A percentile compares a stretch with the other conserved stretches of the same genome.
These are phyloP conservation scores for Aspergillus aculeatinus DNA, from an alignment of 2,329 filamentous ascomycete genomes.

Conservation along the genomic window DNA sequence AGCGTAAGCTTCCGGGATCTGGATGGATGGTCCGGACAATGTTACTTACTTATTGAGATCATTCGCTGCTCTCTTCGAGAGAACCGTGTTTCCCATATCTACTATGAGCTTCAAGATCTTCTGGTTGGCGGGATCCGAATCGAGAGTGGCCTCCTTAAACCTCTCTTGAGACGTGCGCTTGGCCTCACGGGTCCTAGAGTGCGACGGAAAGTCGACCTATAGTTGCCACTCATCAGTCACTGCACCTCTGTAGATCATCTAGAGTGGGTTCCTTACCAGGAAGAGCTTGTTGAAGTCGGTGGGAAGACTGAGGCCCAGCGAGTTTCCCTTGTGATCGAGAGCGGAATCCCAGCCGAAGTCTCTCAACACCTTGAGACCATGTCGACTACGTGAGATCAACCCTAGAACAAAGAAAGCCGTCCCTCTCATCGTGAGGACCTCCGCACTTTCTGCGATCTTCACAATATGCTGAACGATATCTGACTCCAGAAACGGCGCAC, in stretches of 20 bases:
- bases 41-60: conserved; percentile 65
- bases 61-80: conserved; percentile 80
- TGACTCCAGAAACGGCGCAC: conserved; percentile 85
- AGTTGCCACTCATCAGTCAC: conserved; percentile 4
- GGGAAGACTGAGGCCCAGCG: conserved; percentile 84
- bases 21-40: not conserved
- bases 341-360: conserved; percentile 93
- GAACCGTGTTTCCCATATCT: conserved; percentile 88
- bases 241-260: not conserved
- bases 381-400: conserved; percentile 84
- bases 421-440: conserved; percentile 88
- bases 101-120: conserved; percentile 81
- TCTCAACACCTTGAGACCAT: conserved; percentile 86
- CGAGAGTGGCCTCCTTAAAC: conserved; percentile 59
- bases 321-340: conserved; percentile 76
- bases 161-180: conserved; percentile 44
- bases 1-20: not conserved
- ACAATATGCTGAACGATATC: conserved; percentile 88
- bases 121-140: conserved; percentile 62
- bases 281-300: conserved; percentile 75
- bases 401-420: conserved; percentile 97
- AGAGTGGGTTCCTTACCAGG: conserved; percentile 52
- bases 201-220: conserved; percentile 38
- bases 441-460: conserved; percentile 79
- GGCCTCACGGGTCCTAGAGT: conserved; percentile 44